Evolutionary conservation across 108 stramenopile genomes (phyloP), one percentile per base, ranked within the genome.

Genomic region (Ochromonas danica): DNA sequence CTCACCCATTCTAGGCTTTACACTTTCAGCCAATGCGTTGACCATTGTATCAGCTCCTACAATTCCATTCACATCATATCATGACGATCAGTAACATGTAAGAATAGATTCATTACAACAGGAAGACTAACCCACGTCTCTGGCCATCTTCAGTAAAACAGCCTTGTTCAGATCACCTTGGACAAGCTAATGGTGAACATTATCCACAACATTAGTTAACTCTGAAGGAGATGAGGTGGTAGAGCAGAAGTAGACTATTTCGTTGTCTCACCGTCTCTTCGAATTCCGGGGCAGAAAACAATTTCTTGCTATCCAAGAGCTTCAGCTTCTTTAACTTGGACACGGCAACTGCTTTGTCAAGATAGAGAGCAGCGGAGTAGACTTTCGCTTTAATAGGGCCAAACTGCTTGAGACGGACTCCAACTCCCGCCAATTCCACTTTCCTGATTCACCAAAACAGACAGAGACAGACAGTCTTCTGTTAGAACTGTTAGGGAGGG

Each of bases 1-100:
- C n/a, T n/a, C 45, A 51, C n/a, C 81, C 77, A 85, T 38, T 42
- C 85, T 81, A 35, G 85, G 85, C 83, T 84, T 84, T 42, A 85
- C 83, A 70, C 83, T 84, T 39, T 85, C 85, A 22, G 85, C 77
- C 25, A 85, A 80, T 3, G 85, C 85, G 39, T 78, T 82, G 0
- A 85, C 83, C 85, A 85, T 84, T 67, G 81, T 85, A 61, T 81
- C 85, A 22, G 83, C 79, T n/a, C 84, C 81, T n/a, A 85, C 84
- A 33, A 81, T 80, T 27, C 84, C n/a, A n/a, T n/a, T n/a, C n/a
- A n/a, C n/a, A n/a, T n/a, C n/a, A n/a, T n/a, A n/a, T n/a, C n/a
- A n/a, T n/a, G n/a, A n/a, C n/a, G n/a, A n/a, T n/a, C n/a, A n/a
- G n/a, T n/a, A n/a, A n/a, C n/a, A n/a, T n/a, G n/a, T n/a, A n/a